Evolutionary conservation across 2,329 filamentous ascomycete species (phyloP).

Genomic region (Scytalidium sp.): DNA sequence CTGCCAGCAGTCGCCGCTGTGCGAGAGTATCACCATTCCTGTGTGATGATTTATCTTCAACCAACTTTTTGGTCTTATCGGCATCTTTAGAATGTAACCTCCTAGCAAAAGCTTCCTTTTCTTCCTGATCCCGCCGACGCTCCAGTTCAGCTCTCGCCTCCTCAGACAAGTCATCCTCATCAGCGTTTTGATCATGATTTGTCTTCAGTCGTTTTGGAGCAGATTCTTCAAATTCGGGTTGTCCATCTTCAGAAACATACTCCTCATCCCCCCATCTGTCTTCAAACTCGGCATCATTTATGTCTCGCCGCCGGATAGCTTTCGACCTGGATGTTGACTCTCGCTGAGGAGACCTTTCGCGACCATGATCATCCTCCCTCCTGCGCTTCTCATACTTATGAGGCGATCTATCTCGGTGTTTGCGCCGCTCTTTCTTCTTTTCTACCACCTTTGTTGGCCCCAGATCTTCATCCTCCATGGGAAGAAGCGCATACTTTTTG

Average conservation of each 20-base stretch:
- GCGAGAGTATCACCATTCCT: constrained; percentile 54
- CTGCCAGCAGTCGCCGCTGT: constrained; percentile 59
- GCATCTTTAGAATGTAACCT: constrained; percentile 70
- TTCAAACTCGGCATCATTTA: constrained; percentile 62
- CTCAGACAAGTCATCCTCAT: constrained; percentile 55
- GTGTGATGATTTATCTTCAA: constrained; percentile 55
- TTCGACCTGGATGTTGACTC: constrained; percentile 39
- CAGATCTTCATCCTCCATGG: constrained; percentile 65
- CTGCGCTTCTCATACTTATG: constrained; percentile 32
- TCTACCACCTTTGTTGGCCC: constrained; percentile 49
- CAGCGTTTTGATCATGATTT: constrained; percentile 48
- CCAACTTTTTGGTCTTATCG: constrained; percentile 65
- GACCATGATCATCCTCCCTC: constrained; percentile 34
- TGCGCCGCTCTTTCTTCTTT: constrained; percentile 40
- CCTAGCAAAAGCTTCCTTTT: constrained; percentile 78
- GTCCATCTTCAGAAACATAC: constrained; percentile 42
- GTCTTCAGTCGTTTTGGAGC: constrained; percentile 69
- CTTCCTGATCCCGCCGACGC: constrained; percentile 64
- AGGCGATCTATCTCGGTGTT: constrained; percentile 33
- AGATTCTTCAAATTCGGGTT: constrained; percentile 63
- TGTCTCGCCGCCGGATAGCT: constrained; percentile 46
- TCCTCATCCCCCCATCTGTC: constrained; percentile 84
- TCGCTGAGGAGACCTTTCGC: constrained; percentile 33
- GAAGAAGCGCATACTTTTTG: constrained; percentile 64
- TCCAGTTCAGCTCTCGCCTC: constrained; percentile 55